Evolutionary conservation across 441 rosid genomes (phyloP).

Genomic region (Eutrema salsugineum): DNA sequence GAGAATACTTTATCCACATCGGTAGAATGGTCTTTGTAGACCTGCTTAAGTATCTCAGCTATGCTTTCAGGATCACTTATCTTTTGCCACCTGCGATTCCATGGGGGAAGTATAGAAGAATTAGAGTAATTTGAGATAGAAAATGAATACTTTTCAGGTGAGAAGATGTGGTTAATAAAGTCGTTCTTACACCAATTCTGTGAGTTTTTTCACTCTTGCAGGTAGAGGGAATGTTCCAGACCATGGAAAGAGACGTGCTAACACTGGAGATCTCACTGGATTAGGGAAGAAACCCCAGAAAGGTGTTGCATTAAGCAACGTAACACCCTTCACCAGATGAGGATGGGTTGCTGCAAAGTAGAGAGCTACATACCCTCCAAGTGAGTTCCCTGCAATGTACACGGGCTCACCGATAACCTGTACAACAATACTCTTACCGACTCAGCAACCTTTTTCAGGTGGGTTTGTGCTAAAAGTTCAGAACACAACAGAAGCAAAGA

Average conservation of each 20-base stretch:
- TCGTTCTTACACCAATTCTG: slow-evolving; percentile 60
- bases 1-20: slow-evolving; percentile 75
- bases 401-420: slow-evolving; percentile 93
- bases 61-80: slow-evolving; percentile 84
- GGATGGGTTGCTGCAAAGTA: slow-evolving; percentile 84
- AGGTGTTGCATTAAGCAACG: slow-evolving; percentile 90
- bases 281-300: slow-evolving; percentile 96
- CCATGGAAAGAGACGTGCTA: slow-evolving; percentile 80
- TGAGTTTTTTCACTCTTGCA: slow-evolving; percentile 61
- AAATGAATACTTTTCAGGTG: background rate
- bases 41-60: slow-evolving; percentile 79
- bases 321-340: slow-evolving; percentile 80
- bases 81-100: slow-evolving; percentile 73
- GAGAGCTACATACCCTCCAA: slow-evolving; percentile 87
- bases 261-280: slow-evolving; percentile 64
- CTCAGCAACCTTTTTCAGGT: slow-evolving; percentile 3
- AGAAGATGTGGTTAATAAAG: background rate
- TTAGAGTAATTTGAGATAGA: background rate
- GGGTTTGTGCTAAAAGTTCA: background rate
- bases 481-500: background rate
- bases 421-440: slow-evolving; percentile 10
- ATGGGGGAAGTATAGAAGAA: background rate
- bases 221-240: slow-evolving; percentile 93
- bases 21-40: slow-evolving; percentile 82
- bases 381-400: slow-evolving; percentile 83